Conservation (phyloP, 164 flowering plant genomes). For the Magnolia kwangsiensis region DNA sequence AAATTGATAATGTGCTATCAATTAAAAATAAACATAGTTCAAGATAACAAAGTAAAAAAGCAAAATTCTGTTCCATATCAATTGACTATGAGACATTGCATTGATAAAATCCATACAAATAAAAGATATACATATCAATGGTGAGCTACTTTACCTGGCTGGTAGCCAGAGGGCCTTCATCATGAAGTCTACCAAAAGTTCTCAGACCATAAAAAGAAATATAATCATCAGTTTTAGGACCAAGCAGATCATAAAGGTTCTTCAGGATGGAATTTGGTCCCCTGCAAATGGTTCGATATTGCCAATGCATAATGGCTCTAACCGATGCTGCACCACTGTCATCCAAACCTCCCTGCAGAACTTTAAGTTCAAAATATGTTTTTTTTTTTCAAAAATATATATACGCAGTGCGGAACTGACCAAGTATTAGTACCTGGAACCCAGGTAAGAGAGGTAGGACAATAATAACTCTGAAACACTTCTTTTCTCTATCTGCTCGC, state of each 20-base stretch:
- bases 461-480: conserved; percentile 78
- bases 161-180: conserved; percentile 76
- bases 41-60: background rate
- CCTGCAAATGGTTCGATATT: conserved; percentile 92
- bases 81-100: background rate
- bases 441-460: conserved; percentile 96
- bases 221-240: conserved; percentile 78
- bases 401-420: background rate
- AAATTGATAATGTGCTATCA: background rate
- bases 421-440: conserved; percentile 66
- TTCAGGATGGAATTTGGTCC: conserved; percentile 80
- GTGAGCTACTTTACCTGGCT: conserved; percentile 64
- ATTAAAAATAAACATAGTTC: background rate
- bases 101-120: background rate
- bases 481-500: conserved; percentile 80
- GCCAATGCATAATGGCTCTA: conserved; percentile 98
- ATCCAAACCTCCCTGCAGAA: conserved; percentile 87
- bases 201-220: conserved; percentile 96
- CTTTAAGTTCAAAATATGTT: conserved; percentile 1
- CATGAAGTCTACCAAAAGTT: conserved; percentile 74
- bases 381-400: background rate
- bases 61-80: background rate
- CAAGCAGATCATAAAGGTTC: conserved; percentile 69
- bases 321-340: conserved; percentile 98
- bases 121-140: background rate